Evolutionary conservation across 108 stramenopile species (phyloP), one percentile per base, ranked within the genome.

Genomic region (Fistulifera pelliculosa): DNA sequence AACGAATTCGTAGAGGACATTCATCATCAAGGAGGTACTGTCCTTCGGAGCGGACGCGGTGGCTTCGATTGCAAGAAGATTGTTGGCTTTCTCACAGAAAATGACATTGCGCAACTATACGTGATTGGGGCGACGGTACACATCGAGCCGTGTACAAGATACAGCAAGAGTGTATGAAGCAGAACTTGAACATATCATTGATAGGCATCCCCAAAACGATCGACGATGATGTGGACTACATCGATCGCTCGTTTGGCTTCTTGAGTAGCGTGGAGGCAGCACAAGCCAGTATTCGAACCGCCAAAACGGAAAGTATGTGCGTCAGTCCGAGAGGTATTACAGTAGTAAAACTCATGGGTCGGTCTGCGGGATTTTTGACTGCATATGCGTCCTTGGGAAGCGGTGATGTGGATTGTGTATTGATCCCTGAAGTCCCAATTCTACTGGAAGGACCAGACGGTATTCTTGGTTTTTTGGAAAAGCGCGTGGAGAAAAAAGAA

Each of bases 61-160:
- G 92, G 92, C 0, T 81, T 81, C 59, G 77, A 88, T 42, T 54
- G 70, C 10, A 73, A 76, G 0, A 72, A 62, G 25, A 88, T 86
- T 56, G 41, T 73, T 17, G 66, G 50, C 16, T 73, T 65, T 22
- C 44, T 86, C 35, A 52, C 57, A 21, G 47, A 66, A 18, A 2
- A 66, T 10, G 40, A 64, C 21, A 71, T 90, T 10, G 63, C 71
- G 39, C 72, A 77, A 44, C 58, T 94, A 17, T 94, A 68, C 50
- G 58, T 94, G 26, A 71, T 87, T 12, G 92, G 92, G 92, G 92
- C 0, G 92, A 94, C 60, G 92, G 92, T n/a, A 90, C 92, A 1
- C 83, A 83, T 45, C 68, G 86, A 16, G 91, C 85, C 13, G 86
- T 84, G 8, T 39, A 53, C 51, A 61, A 72, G 24, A 70, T 81